Conservation (phyloP, 2,329 filamentous ascomycete species). For the Stromatinia cepivora region DNA sequence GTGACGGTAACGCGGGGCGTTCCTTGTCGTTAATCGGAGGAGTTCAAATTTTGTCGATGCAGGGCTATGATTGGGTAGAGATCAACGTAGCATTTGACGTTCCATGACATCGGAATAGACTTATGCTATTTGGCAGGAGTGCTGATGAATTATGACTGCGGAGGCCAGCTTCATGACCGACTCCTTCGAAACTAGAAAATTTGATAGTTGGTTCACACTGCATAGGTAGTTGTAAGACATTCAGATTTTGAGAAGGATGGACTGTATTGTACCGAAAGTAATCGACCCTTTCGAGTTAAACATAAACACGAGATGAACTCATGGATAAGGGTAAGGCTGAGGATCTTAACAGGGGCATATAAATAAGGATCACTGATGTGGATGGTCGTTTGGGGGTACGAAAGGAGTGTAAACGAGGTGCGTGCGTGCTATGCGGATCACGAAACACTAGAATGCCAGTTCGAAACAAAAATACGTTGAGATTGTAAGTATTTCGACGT, state of each 20-base stretch:
- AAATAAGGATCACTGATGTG: background rate
- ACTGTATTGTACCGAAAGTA: background rate
- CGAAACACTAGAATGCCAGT: background rate
- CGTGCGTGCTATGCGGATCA: background rate
- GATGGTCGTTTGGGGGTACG: background rate
- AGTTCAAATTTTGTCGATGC: background rate
- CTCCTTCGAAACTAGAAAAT: background rate
- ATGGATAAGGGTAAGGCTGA: slow-evolving; percentile 18
- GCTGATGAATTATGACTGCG: slow-evolving; percentile 3
- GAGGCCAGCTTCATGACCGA: background rate
- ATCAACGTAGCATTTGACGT: background rate
- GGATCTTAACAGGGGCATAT: background rate
- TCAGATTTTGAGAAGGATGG: background rate
- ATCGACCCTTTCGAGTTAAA: background rate
- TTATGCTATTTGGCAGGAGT: background rate
- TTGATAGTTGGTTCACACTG: background rate
- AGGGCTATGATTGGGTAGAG: slow-evolving; percentile 1
- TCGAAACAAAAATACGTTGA: background rate
- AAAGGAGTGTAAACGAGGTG: slow-evolving; percentile 14
- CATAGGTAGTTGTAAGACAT: slow-evolving; percentile 8
- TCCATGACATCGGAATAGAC: slow-evolving; percentile 12
- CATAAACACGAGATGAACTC: slow-evolving; percentile 20
- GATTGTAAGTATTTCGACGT: background rate
- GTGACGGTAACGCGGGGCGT: slow-evolving; percentile 12
- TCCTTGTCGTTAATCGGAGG: background rate